Conservation (phyloP, 2,329 filamentous ascomycete genomes). For the Apiospora hydei region DNA sequence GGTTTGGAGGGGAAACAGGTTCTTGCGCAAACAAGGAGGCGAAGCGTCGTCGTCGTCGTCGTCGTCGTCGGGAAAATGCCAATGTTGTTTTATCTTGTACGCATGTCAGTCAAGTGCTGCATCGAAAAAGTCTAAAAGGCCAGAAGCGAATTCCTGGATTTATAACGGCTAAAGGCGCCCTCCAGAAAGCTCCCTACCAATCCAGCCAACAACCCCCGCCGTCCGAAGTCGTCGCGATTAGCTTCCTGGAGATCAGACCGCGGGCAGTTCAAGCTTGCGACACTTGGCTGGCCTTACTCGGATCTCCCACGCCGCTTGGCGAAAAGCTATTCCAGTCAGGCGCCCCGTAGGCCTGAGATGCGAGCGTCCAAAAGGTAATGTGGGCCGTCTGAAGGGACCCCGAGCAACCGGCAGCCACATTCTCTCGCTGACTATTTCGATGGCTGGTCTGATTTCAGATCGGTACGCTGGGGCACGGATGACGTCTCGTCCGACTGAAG, state of each 20-base stretch:
- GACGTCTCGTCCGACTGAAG: neutral
- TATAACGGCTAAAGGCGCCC: conserved; percentile 4
- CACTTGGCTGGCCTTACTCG: conserved; percentile 5
- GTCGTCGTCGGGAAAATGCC: neutral
- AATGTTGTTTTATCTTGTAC: conserved; percentile 14
- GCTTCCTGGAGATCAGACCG: neutral
- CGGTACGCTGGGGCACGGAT: conserved; percentile 8
- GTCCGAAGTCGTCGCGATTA: conserved; percentile 2
- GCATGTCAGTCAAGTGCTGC: conserved; percentile 18
- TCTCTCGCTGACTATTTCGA: neutral
- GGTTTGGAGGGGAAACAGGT: neutral
- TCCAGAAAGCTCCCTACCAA: too few species aligned
- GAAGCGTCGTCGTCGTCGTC: conserved; percentile 3
- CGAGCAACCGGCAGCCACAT: neutral
- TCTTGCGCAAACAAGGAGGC: neutral
- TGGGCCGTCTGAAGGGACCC: conserved; percentile 10
- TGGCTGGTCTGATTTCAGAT: conserved; percentile 19
- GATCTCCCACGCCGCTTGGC: neutral
- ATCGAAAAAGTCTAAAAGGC: conserved; percentile 1
- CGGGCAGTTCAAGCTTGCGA: neutral
- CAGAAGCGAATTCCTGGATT: neutral
- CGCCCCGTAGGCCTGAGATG: neutral
- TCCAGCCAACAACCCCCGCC: neutral
- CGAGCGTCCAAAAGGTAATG: neutral
- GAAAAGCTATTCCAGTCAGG: conserved; percentile 17